Evolutionary conservation across 106 monocot genomes (phyloP), one percentile per base, ranked within the genome.

Genomic region (Acanthochlamys bracteata): DNA sequence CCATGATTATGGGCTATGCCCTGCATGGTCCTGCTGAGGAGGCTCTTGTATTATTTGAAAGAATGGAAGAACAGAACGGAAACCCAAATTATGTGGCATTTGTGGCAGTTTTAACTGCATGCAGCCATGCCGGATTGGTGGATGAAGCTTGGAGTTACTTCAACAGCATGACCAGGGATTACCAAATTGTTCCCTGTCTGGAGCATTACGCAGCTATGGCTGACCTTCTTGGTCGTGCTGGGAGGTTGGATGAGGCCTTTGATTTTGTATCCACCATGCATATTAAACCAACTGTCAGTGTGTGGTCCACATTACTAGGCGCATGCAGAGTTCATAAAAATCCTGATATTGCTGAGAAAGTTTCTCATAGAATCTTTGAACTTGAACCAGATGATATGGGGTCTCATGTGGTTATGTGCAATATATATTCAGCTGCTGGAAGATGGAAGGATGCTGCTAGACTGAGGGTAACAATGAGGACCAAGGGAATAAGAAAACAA

Each of bases 1-100:
- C 91, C 46, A 98, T 98, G 92, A 88, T 98, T 56, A 89, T 92
- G 88, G 98, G 98, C 20, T 88, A 92, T 73, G 92, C 98, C 10
- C 76, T 92, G 76, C 92, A 98, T 78, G 92, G 98, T 7, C 80
- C 84, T 20, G 83, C 73, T 10, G 20, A 59, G 11, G 92, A 92
- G 67, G 98, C 98, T 61, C 57, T 98, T 8, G 15, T 46, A 39
- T 53, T 98, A 41, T 98, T 98, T 63, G 20, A 67, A 10, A 71
- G 33, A 25, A 98, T 98, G 98, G 77, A 80, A 42, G 33, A 7
- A 67, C 77, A 81, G 61, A 85, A 78, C 53, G 67, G 53, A 9
- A 78, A 55, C 26, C 98, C 98, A 13, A 92, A 98, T 25, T 71
- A 71, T 66, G 81, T 98, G 0, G 77, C 88, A 10, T 92, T 92